phyloP scores from a whole-genome alignment of 1,284 basidiomycete genomes.

The Malassezia vespertilionis region DNA sequence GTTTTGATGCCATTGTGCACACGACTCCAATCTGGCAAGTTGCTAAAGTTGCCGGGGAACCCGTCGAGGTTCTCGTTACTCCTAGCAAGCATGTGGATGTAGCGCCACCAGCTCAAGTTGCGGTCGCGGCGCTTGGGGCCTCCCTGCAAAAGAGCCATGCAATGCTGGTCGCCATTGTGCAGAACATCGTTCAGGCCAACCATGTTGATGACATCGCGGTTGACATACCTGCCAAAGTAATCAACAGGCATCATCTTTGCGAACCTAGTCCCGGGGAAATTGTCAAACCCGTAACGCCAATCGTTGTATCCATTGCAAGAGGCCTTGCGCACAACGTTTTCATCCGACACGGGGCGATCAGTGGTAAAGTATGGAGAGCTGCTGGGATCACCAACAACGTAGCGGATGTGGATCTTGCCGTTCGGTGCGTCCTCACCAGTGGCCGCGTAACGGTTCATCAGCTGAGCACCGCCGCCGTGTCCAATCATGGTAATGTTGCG shows the following conservation, averaged over 20 bases:
- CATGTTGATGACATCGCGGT: slow-evolving; percentile 37
- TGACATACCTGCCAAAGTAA: slow-evolving; percentile 34
- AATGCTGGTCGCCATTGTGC: slow-evolving; percentile 34
- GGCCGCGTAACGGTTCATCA: slow-evolving; percentile 38
- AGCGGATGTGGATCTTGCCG: slow-evolving; percentile 25
- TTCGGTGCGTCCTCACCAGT: slow-evolving; percentile 26
- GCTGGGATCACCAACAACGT: slow-evolving; percentile 39
- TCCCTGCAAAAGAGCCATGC: slow-evolving; percentile 42
- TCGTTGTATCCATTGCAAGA: slow-evolving; percentile 34
- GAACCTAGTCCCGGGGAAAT: slow-evolving; percentile 25
- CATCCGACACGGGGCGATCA: slow-evolving; percentile 30
- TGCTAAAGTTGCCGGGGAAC: slow-evolving; percentile 26
- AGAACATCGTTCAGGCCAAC: slow-evolving; percentile 33
- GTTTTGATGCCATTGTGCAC: slow-evolving; percentile 21
- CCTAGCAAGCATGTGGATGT: slow-evolving; percentile 35
- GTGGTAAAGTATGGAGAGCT: slow-evolving; percentile 34
- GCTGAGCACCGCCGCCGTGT: slow-evolving; percentile 44
- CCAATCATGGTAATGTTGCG: slow-evolving; percentile 41
- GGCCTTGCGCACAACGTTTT: slow-evolving; percentile 20
- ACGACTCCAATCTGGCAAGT: slow-evolving; percentile 37
- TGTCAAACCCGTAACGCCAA: slow-evolving; percentile 41
- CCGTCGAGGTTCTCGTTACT: slow-evolving; percentile 29
- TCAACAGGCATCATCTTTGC: slow-evolving; percentile 23
- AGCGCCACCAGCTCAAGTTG: slow-evolving; percentile 43
- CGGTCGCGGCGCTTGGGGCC: slow-evolving; percentile 33